A percentile compares a stretch with the other conserved stretches of the same genome.
Evolutionary conservation across 2,329 filamentous ascomycete genomes (phyloP).

Genomic region (Fusarium falciforme): DNA sequence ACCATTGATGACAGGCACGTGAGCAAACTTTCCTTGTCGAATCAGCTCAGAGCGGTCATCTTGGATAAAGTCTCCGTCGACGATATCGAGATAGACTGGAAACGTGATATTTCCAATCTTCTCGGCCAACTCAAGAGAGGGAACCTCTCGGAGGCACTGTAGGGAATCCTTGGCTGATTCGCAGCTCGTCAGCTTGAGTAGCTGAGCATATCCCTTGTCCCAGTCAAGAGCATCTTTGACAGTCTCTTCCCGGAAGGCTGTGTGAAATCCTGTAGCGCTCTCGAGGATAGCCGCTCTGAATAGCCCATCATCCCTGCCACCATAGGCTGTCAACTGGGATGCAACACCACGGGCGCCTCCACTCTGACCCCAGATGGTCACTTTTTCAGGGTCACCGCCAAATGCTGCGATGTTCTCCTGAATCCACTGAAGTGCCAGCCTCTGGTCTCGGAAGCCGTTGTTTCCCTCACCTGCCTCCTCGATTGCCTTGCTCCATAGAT

Average conservation of each 20-base stretch:
- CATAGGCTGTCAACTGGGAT: conserved; percentile 29
- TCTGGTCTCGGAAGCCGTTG: conserved; percentile 29
- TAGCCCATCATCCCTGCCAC: conserved; percentile 6
- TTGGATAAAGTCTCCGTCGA: conserved; percentile 23
- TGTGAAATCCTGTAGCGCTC: conserved; percentile 27
- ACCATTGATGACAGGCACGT: conserved; percentile 14
- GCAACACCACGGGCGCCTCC: conserved; percentile 26
- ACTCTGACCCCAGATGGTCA: conserved; percentile 32
- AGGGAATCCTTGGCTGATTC: background rate
- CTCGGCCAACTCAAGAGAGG: conserved; percentile 17
- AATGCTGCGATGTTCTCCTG: conserved; percentile 27
- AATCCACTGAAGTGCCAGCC: conserved; percentile 28
- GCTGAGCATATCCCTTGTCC: conserved; percentile 16
- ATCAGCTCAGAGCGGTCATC: conserved; percentile 19
- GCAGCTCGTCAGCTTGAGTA: background rate
- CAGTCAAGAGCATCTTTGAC: background rate
- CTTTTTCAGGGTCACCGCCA: conserved; percentile 21
- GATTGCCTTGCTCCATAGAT: conserved; percentile 19
- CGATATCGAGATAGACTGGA: conserved; percentile 25
- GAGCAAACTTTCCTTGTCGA: conserved; percentile 17
- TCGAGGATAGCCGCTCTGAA: conserved; percentile 33
- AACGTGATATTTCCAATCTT: conserved; percentile 19
- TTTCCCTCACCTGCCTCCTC: conserved; percentile 14
- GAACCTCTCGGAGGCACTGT: conserved; percentile 24
- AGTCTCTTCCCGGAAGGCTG: conserved; percentile 12